Conservation (phyloP, 2,329 filamentous ascomycete genomes). For the Chrysoporthe deuterocubensis region DNA sequence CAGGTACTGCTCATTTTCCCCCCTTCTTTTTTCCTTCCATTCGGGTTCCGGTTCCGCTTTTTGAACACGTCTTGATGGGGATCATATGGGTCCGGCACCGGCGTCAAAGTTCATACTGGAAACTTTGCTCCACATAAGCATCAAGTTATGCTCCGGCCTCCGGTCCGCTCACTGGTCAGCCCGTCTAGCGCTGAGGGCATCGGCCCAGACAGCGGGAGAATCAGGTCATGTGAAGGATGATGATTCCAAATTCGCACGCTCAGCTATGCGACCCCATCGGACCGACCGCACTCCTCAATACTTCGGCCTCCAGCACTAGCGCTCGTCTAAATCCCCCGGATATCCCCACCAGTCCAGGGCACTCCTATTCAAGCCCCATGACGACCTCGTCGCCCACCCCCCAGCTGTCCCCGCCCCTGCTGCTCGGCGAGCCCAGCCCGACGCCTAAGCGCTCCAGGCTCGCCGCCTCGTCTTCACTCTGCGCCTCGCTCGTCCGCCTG, state of each 20-base stretch:
- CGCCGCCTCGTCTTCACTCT: slow-evolving; percentile 47
- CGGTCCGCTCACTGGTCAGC: neutral
- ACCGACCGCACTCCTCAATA: neutral
- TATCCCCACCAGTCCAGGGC: neutral
- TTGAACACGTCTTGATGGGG: neutral
- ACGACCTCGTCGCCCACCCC: slow-evolving; percentile 82
- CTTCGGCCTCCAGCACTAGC: neutral
- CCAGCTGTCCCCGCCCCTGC: slow-evolving; percentile 57
- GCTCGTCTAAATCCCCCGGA: neutral
- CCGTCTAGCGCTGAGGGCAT: neutral
- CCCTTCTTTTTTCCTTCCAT: no score
- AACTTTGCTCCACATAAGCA: neutral
- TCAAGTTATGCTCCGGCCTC: neutral
- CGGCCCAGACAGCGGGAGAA: neutral
- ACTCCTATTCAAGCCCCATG: slow-evolving; percentile 74
- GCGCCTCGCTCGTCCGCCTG: slow-evolving; percentile 47
- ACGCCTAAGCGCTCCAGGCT: slow-evolving; percentile 48
- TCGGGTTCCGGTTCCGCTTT: no score
- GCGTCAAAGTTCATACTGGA: no score
- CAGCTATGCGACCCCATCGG: neutral
- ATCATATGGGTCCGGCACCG: neutral
- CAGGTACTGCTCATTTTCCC: no score
- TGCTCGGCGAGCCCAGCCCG: slow-evolving; percentile 3
- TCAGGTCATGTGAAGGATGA: neutral
- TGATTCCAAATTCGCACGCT: neutral